These are phyloP conservation scores for Termitomyces sp. DNA, from an alignment of 768 basidiomycete genomes.

Conservation along the genomic window DNA sequence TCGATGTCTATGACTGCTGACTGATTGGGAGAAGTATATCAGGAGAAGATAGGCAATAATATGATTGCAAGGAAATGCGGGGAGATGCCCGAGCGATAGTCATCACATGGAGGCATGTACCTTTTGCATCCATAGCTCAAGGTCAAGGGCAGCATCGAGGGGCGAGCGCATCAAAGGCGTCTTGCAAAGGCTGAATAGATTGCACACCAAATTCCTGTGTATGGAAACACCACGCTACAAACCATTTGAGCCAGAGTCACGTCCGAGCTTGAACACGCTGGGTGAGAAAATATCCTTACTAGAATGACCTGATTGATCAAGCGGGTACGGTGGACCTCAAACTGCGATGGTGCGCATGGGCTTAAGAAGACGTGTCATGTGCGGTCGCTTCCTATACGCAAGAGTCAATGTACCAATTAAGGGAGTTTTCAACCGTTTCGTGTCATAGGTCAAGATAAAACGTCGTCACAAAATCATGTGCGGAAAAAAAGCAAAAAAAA, in stretches of 20 bases:
- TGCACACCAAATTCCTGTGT: conserved; percentile 46
- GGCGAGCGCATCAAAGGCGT: conserved; percentile 79
- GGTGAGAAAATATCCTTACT: too few relatives aligned
- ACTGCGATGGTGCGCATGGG: conserved; percentile 62
- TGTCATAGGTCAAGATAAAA: background rate
- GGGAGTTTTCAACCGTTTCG: background rate
- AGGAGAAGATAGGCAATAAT: background rate
- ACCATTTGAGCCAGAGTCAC: conserved; percentile 12
- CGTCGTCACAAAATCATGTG: too few relatives aligned
- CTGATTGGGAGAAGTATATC: background rate
- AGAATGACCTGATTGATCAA: conserved; percentile 57
- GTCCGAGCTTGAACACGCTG: too few relatives aligned
- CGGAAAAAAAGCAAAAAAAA: background rate
- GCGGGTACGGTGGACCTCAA: conserved; percentile 53
- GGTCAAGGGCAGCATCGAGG: conserved; percentile 33
- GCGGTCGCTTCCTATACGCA: too few relatives aligned
- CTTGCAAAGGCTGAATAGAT: conserved; percentile 56
- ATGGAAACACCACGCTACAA: conserved; percentile 32
- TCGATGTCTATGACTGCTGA: background rate
- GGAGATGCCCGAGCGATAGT: background rate
- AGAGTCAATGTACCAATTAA: too few relatives aligned
- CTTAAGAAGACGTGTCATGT: conserved; percentile 67
- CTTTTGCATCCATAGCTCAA: conserved; percentile 29
- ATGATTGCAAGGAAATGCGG: background rate
- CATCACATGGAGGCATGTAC: background rate